These are phyloP conservation scores for Umbelopsis sp. DNA, from an alignment of 371 early-diverging fungal genomes.

Conservation along the genomic window DNA sequence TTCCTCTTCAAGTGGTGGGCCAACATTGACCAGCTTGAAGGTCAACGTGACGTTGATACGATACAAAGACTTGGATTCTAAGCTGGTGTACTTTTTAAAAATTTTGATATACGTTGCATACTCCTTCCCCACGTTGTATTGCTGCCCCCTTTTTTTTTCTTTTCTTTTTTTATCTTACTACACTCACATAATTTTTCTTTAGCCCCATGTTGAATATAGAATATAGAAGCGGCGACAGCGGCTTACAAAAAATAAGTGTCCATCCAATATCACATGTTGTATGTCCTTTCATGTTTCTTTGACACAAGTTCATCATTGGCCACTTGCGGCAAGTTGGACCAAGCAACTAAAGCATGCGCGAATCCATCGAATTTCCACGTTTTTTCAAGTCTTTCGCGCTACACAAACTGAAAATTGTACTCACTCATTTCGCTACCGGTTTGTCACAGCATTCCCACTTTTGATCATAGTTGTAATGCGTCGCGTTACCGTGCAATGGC, in stretches of 20 bases:
- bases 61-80: conserved; percentile 74
- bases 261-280: background rate
- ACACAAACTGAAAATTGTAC: background rate
- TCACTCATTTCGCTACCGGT: background rate
- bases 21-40: conserved; percentile 73
- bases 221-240: no score
- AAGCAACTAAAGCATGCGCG: background rate
- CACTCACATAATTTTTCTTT: no score
- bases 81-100: background rate
- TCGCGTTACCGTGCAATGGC: no score
- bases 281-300: background rate
- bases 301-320: background rate
- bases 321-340: background rate
- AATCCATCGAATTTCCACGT: conserved; percentile 8
- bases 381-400: background rate
- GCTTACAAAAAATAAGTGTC: background rate
- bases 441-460: no score
- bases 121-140: no score
- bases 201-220: background rate
- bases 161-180: no score
- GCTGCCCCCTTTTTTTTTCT: no score
- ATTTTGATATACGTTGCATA: no score
- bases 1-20: conserved; percentile 97
- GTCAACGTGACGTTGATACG: conserved; percentile 66
- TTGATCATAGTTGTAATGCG: no score